phyloP scores from a whole-genome alignment of 2,329 filamentous ascomycete species.

The Xylaria sp. region DNA sequence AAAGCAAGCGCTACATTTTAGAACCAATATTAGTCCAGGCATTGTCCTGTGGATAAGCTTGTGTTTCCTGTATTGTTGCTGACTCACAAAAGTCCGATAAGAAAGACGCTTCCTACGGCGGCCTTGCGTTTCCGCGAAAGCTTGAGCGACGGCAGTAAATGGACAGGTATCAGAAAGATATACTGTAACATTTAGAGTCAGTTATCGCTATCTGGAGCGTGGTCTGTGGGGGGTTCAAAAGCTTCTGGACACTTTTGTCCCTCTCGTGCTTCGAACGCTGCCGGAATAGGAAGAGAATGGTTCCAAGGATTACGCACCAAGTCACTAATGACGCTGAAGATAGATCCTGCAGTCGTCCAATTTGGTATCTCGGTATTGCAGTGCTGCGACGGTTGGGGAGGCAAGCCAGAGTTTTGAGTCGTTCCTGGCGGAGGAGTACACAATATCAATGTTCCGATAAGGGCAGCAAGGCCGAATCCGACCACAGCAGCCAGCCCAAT shows the following conservation, averaged over 20 bases:
- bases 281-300: neutral
- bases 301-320: conserved; percentile 1
- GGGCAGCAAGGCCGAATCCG: conserved; percentile 14
- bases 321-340: conserved; percentile 31
- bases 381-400: neutral
- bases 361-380: conserved; percentile 3
- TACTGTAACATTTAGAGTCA: conserved; percentile 4
- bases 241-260: neutral
- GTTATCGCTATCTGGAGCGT: neutral
- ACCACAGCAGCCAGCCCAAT: conserved; percentile 24
- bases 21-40: neutral
- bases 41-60: neutral
- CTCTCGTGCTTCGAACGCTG: neutral
- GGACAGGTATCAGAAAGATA: conserved; percentile 33
- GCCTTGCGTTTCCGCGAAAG: conserved; percentile 31
- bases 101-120: conserved; percentile 29
- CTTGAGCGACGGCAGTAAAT: conserved; percentile 26
- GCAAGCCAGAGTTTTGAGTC: neutral
- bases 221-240: neutral
- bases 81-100: conserved; percentile 32
- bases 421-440: conserved; percentile 18
- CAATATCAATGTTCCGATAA: conserved; percentile 24
- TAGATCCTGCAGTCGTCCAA: conserved; percentile 19
- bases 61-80: neutral
- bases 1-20: conserved; percentile 22